phyloP scores from a whole-genome alignment of 1,139 yeast species.

The Hansenula sp. region DNA sequence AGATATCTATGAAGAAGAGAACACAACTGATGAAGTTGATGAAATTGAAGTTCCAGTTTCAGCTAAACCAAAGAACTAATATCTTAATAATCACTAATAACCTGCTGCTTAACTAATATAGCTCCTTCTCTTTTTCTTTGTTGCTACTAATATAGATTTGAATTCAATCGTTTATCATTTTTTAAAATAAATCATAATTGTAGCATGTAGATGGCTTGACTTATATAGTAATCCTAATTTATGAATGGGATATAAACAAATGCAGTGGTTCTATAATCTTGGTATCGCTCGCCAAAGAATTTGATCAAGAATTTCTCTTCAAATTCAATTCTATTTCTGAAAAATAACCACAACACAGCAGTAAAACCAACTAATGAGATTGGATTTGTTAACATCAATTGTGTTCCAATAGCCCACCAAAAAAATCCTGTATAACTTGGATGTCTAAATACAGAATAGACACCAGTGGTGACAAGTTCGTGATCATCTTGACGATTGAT shows the following conservation, averaged over 20 bases:
- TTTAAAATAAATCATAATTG: too few species aligned
- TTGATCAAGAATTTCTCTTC: slow-evolving; percentile 65
- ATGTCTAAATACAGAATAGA: slow-evolving; percentile 67
- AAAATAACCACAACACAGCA: slow-evolving; percentile 59
- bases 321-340: slow-evolving; percentile 54
- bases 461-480: slow-evolving; percentile 64
- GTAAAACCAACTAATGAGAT: slow-evolving; percentile 45
- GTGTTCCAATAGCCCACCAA: slow-evolving; percentile 91
- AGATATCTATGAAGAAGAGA: slow-evolving; percentile 9
- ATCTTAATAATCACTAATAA: neutral
- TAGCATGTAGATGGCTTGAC: too few species aligned
- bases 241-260: slow-evolving; percentile 66
- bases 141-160: too few species aligned
- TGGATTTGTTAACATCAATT: slow-evolving; percentile 65
- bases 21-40: slow-evolving; percentile 3
- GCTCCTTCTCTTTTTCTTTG: too few species aligned
- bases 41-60: neutral
- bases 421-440: slow-evolving; percentile 92
- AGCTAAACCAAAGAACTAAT: neutral
- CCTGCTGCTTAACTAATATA: neutral
- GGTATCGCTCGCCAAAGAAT: slow-evolving; percentile 71
- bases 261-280: slow-evolving; percentile 44
- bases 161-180: too few species aligned
- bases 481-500: slow-evolving; percentile 51
- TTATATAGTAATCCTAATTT: slow-evolving; percentile 13